Conservation (phyloP, 495 filamentous ascomycete genomes). For the Hypoxylon trugodes region DNA sequence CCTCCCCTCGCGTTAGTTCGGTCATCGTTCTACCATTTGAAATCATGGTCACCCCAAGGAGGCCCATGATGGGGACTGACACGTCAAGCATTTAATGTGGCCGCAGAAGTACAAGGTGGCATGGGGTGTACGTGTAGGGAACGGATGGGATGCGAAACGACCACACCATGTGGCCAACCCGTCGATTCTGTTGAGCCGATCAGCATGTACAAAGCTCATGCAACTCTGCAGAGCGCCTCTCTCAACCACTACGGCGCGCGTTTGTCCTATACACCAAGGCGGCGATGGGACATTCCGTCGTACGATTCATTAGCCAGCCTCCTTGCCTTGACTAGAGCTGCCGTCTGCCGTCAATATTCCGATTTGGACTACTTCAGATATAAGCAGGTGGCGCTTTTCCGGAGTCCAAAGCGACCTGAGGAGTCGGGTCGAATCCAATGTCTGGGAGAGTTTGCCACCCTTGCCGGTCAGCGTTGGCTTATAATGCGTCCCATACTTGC, state of each 20-base stretch:
- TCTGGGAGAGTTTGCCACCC: conserved; percentile 35
- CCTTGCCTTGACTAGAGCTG: conserved; percentile 39
- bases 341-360: conserved; percentile 43
- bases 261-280: conserved; percentile 16
- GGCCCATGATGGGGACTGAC: conserved; percentile 35
- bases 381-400: conserved; percentile 41
- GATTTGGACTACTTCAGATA: conserved; percentile 40
- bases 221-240: conserved; percentile 33
- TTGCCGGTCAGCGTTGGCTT: conserved; percentile 39
- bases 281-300: conserved; percentile 29
- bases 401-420: conserved; percentile 37
- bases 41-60: conserved; percentile 30
- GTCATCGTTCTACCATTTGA: conserved; percentile 39
- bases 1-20: conserved; percentile 38
- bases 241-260: conserved; percentile 27
- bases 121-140: conserved; percentile 39
- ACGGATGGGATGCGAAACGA: conserved; percentile 39
- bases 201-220: conserved; percentile 39
- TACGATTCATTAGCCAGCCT: conserved; percentile 38
- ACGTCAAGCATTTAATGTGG: conserved; percentile 39
- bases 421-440: conserved; percentile 39
- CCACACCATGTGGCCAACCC: conserved; percentile 41
- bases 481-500: conserved; percentile 31
- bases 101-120: conserved; percentile 41
- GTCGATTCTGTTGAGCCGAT: conserved; percentile 39